Evolutionary conservation across 331 rosid species (phyloP), one percentile per base, ranked within the genome.

Genomic region (Rosa hybrid): DNA sequence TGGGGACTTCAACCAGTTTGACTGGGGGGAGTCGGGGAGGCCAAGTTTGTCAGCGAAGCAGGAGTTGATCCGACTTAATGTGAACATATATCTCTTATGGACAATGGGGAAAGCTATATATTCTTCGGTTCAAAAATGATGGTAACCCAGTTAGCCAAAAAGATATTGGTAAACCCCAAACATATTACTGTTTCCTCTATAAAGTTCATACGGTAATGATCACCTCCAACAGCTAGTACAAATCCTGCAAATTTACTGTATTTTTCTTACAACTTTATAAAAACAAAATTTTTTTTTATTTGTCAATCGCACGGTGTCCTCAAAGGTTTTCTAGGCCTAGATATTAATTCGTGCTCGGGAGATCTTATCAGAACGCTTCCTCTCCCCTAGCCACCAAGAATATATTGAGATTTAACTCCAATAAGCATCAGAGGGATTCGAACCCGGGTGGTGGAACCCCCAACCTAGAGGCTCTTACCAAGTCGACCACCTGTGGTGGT

Each of bases 1-100:
- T 69, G 84, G 87, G 38, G 79, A 62, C 69, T 84, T 77, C 25
- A 83, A 73, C 64, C 78, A 30, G 70, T 82, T 85, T 85, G 77
- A 56, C 76, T 57, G 72, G 63, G 21, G 0, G 30, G 49, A 71
- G 56, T 12, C 77, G 79, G 20, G 49, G 75, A 46, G 69, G 77
- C 76, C 89, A 87, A 57, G 74, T 54, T 75, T 46, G 62, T 50
- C 73, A 77, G 63, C 30, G 38, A 77, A 77, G 57, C 72, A 48
- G 46, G 46, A 8, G 48, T 39, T 8, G 7, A 74, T 30, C 14
- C 70, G 14, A 12, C 14, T 60, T 60, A 14, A 63, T 8, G 17
- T 3, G 39, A 4, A 54, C 13, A 6, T 53, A n/a, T 56, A 18
- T 59, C 34, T 21, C 65, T 41, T 8, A 21, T 21, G 5, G 34